Evolutionary conservation across 257 asterid genomes (phyloP).

Genomic region (Salvia rosmarinus): DNA sequence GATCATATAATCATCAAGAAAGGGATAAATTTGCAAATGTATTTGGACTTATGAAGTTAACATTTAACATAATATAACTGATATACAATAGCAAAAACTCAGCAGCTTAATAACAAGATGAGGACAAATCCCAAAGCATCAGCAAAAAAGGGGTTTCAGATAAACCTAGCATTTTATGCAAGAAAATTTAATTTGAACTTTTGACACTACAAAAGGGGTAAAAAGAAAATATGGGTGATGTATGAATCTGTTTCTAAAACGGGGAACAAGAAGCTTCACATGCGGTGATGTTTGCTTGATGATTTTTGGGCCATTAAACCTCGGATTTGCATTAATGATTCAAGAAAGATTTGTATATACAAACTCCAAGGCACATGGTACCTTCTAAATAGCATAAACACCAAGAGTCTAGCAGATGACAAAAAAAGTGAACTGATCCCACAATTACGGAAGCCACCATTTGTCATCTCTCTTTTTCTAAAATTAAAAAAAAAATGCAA

Average conservation of each 20-base stretch:
- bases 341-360: not conserved
- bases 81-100: not conserved
- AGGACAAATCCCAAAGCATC: not conserved
- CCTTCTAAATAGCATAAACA: constrained; percentile 19
- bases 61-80: not conserved
- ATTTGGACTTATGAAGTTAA: not conserved
- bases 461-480: not conserved
- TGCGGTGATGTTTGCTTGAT: not conserved
- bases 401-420: not conserved
- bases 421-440: not conserved
- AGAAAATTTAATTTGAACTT: not conserved
- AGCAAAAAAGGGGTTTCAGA: not conserved
- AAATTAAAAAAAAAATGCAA: not conserved
- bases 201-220: not conserved
- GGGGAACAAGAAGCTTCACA: constrained; percentile 10
- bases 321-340: constrained; percentile 27
- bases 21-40: not conserved
- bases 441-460: not conserved
- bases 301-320: constrained; percentile 17
- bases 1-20: not conserved
- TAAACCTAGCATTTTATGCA: not conserved
- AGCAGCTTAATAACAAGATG: not conserved
- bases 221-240: not conserved
- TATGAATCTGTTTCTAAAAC: constrained; percentile 2
- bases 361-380: constrained; percentile 26